Base-by-base conservation (phyloP, 2,329 filamentous ascomycete species). In the Xylaria sp. region DNA sequence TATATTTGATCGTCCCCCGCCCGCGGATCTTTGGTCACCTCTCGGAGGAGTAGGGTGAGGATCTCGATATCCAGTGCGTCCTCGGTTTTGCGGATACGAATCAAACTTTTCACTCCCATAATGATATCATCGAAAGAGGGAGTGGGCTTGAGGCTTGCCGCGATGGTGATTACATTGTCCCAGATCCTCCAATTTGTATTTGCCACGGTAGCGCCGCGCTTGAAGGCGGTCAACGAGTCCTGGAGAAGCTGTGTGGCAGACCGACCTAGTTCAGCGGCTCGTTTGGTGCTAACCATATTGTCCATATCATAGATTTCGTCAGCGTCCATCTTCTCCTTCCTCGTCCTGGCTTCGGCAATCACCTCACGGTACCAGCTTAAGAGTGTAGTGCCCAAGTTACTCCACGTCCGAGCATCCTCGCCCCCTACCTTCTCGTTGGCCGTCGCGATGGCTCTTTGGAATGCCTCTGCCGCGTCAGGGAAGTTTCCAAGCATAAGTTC, bases 161-260 rank as follows among this genome's bases (percentile, higher is more conserved):
- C 92, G 26, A 98, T 90, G 0, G 94, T 96, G 66, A 99, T 88
- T 17, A 98, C 91, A 75, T 99, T 99, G 78, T 97, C 93, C 95
- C 95, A 98, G 79, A 99, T 97, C 74, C 93, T 90, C 87, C 92
- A 93, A 81, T 95, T 95, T 74, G 94, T 90, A 79, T 93, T 88
- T 59, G 97, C 93, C 28, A 97, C 87, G 4, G 88, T 87, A 0
- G 94, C 93, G 10, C 94, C 96, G 71, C 92, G 91, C 78, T 97
- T 96, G 80, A 97, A 93, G 0, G 96, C 95, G 6, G 88, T 84
- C 0, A 99, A 87, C 0, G 96, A 90, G 77, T 97, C 93, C 0
- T 86, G 83, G 1, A 94, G 86, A 62, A 93, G 84, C 57, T 85
- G 85, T 5, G 73, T 48, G 42, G 88, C 84, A 0, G 89, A 88